A percentile compares a stretch with the other conserved stretches of the same genome.
Evolutionary conservation across 805 yeast genomes (phyloP).

Genomic region (Grigorovia transvaalensis): DNA sequence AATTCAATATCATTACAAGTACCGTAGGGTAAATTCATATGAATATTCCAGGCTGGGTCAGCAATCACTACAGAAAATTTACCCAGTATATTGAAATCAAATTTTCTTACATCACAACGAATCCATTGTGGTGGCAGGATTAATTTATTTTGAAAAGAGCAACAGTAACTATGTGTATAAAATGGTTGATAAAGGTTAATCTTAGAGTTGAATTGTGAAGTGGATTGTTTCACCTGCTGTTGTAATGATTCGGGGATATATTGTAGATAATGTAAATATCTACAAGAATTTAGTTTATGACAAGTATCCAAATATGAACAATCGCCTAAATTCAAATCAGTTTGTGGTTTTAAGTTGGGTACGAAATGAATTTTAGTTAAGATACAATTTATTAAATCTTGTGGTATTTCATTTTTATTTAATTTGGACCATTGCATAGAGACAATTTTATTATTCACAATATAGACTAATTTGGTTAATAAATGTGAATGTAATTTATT

Average conservation of each 20-base stretch:
- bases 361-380: conserved; percentile 39
- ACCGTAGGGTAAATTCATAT: conserved; percentile 73
- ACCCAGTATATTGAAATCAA: conserved; percentile 65
- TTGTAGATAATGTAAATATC: conserved; percentile 67
- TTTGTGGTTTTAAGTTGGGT: conserved; percentile 46
- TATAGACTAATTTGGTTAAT: conserved; percentile 14
- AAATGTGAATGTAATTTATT: conserved; percentile 14
- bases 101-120: conserved; percentile 64
- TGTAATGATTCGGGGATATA: conserved; percentile 29
- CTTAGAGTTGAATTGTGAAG: conserved; percentile 8
- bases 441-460: conserved; percentile 19
- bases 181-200: conserved; percentile 15
- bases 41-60: conserved; percentile 96
- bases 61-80: conserved; percentile 77
- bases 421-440: conserved; percentile 22
- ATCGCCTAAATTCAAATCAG: conserved; percentile 71
- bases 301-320: conserved; percentile 93
- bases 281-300: conserved; percentile 70
- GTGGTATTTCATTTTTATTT: conserved; percentile 12
- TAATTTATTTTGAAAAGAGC: conserved; percentile 26
- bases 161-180: conserved; percentile 29
- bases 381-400: conserved; percentile 24
- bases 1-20: conserved; percentile 72
- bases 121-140: conserved; percentile 71
- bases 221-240: conserved; percentile 10